These are phyloP conservation scores for Neolentinus lepideus DNA, from an alignment of 1,284 basidiomycete genomes.

Conservation along the genomic window DNA sequence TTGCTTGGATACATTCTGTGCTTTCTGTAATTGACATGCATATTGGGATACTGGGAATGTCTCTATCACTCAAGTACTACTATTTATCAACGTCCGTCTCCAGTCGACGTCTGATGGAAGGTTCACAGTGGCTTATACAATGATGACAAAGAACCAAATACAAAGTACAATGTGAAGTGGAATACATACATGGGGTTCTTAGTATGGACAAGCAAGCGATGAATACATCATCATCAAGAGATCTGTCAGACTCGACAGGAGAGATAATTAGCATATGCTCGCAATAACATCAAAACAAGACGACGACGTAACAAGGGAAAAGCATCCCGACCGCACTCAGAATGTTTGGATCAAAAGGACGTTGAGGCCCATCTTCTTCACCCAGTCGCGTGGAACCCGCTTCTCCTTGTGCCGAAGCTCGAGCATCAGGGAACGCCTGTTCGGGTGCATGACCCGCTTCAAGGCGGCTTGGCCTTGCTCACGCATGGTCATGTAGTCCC, in stretches of 20 bases:
- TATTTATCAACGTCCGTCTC: background rate
- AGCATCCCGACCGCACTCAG: background rate
- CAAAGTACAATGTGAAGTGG: background rate
- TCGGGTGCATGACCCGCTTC: slow-evolving; percentile 52
- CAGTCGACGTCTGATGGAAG: background rate
- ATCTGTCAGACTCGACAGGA: background rate
- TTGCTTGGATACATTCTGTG: background rate
- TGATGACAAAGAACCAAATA: background rate
- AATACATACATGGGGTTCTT: background rate
- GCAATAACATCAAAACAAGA: background rate
- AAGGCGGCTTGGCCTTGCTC: slow-evolving; percentile 56
- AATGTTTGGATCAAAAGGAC: slow-evolving; percentile 42
- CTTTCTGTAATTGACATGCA: background rate
- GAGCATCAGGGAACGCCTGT: slow-evolving; percentile 47
- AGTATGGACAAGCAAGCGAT: background rate
- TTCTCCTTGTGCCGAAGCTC: slow-evolving; percentile 44
- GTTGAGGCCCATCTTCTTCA: slow-evolving; percentile 58
- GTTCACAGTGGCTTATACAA: background rate
- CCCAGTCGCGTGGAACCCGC: slow-evolving; percentile 40
- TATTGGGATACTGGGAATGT: background rate
- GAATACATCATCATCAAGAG: background rate
- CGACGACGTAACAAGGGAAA: background rate
- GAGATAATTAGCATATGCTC: background rate
- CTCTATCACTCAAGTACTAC: background rate
- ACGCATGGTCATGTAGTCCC: slow-evolving; percentile 64